Evolutionary conservation across 2,329 filamentous ascomycete genomes (phyloP), one percentile per base, ranked within the genome.

Genomic region (Raffaelea deltoideospora): DNA sequence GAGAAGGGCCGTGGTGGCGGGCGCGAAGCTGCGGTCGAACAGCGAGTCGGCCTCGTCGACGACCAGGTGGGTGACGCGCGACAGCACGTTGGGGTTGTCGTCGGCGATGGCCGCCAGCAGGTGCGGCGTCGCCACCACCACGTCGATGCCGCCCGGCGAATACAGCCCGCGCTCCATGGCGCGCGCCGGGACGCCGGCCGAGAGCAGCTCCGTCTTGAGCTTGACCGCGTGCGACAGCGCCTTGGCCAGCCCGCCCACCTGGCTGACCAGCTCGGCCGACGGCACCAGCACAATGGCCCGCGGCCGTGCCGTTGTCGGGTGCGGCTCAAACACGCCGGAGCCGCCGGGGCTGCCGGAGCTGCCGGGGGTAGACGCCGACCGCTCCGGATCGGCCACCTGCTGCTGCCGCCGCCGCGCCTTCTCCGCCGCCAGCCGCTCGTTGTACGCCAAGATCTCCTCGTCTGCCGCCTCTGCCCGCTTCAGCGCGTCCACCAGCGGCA

Each of bases 11-110:
- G 74, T 80, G 0, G 90, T 96, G 19, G 79, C 76, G 1, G 84
- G 78, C 4, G 81, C 72, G 61, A 98, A 98, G 41, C 85, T 92
- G 40, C 86, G 81, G 59, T 98, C 92, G 47, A 98, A 73, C 10
- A 98, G 73, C 4, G 87, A 95, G 58, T 98, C 90, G 1, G 92
- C 92, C 63, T 98, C 92, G 53, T 98, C 92, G 34, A 94, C 69
- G 41, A 98, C 71, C 10, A 98, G 68, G 53, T 96, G 84, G 2
- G 74, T 77, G 40, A 96, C 87, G 11, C 85, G 79, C n/a, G 84
- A 87, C 26, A 98, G 72, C 42, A 98, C 77, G 50, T 94, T 88
- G 10, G 90, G 90, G 46, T 95, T 86, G 17, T 76, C 79, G 45
- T 93, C 76, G 11, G 84, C 84, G 50, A 98, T 90, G 42, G 83